Base-by-base conservation (phyloP, 371 early-diverging fungal species). In the Mortierella sp. region DNA sequence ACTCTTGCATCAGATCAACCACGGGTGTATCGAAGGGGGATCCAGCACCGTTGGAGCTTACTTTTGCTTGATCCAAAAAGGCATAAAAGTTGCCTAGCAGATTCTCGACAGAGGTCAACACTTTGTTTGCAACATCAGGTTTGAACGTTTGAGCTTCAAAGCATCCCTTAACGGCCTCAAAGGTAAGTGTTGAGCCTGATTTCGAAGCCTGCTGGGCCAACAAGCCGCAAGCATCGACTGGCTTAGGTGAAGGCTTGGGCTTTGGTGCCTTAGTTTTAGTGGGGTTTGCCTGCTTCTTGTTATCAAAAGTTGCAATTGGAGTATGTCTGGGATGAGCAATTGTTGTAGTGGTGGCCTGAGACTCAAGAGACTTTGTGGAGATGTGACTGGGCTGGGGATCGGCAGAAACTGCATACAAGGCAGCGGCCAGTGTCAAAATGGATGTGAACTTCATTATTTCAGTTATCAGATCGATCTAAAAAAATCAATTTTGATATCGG, bases 61-160 rank as follows among this genome's bases (percentile, higher is more conserved):
- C 58, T 51, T 62, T 73, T 24, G 78, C 78, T 22, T 39, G 37
- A 47, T 78, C 78, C 51, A 64, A 22, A 55, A 78, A 78, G 26
- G 51, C 78, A 37, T 73, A 78, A 59, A 73, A 73, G 63, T 78
- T 70, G 63, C 70, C 45, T 18, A 69, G 10, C n/a, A 66, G 14
- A 49, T 54, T 73, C 65, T 73, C 73, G 18, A 78, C 5, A 2
- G 78, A 37, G 8, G 57, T 52, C 32, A 78, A 40, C 4, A 60
- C 49, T 43, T 63, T 65, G n/a, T 26, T 62, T 3, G 78, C 78
- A 32, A 78, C 52, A 18, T 64, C 61, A 11, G 55, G 60, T 9
- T 66, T 65, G 70, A 47, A 78, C 26, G 9, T 5, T 9, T 59
- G 67, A 26, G 59, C 26, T 24, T 58, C 59, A 39, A 43, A 67